A percentile compares a stretch with the other conserved stretches of the same genome.
Conservation (phyloP, 306 rosid genomes). For the Malus sylvestris region DNA sequence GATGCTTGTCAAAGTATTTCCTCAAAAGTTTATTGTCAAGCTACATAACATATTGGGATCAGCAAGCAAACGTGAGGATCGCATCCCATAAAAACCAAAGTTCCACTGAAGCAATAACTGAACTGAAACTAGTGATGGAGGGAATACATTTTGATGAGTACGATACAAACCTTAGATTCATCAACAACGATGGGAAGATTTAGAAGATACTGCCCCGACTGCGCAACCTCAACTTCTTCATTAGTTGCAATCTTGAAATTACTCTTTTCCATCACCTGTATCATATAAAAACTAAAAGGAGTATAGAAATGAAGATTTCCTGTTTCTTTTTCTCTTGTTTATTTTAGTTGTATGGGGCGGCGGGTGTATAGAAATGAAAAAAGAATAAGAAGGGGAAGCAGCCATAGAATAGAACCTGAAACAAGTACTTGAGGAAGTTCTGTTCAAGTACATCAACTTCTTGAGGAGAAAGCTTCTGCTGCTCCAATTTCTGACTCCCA, state of each 20-base stretch:
- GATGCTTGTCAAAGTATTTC: conserved; percentile 67
- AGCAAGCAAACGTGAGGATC: conserved; percentile 23
- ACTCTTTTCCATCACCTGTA: conserved; percentile 90
- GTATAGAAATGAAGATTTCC: neutral
- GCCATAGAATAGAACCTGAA: conserved; percentile 51
- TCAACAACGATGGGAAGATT: conserved; percentile 92
- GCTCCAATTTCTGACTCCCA: conserved; percentile 74
- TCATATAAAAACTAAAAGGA: neutral
- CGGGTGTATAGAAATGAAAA: neutral
- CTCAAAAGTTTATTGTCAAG: conserved; percentile 77
- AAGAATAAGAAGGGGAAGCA: neutral
- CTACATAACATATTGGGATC: conserved; percentile 31
- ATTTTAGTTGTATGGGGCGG: neutral
- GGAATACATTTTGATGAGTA: neutral
- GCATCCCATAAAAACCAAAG: conserved; percentile 10
- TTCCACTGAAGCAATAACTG: neutral
- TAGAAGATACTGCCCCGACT: conserved; percentile 84
- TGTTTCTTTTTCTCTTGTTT: neutral
- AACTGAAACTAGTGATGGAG: neutral
- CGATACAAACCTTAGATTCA: conserved; percentile 63
- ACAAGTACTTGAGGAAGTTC: conserved; percentile 69
- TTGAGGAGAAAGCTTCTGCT: conserved; percentile 46
- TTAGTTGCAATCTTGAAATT: conserved; percentile 73
- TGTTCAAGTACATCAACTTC: conserved; percentile 84
- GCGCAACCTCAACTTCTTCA: conserved; percentile 81